A percentile compares a stretch with the other conserved stretches of the same genome.
Conservation (phyloP, 2,329 filamentous ascomycete genomes). For the Ceratocystis eucalypticola region DNA sequence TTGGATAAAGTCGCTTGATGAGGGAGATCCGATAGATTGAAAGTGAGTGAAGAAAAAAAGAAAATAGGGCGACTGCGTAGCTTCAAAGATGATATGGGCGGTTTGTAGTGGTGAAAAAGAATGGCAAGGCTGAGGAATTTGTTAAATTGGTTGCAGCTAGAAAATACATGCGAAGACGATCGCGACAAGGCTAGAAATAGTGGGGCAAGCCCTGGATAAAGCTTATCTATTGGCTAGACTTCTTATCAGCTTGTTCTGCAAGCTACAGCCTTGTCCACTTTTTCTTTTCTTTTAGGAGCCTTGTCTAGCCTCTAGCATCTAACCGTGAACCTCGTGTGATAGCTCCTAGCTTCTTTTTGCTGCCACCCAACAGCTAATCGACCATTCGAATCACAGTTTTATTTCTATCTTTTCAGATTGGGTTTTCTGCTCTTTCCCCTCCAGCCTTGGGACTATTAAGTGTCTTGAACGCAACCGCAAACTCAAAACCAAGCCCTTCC, state of each 20-base stretch:
- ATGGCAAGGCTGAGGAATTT: slow-evolving; percentile 10
- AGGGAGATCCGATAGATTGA: too few relatives aligned
- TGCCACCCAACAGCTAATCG: too few relatives aligned
- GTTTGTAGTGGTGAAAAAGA: background rate
- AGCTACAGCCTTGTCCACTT: slow-evolving; percentile 16
- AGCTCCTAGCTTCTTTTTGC: background rate
- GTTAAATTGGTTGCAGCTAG: slow-evolving; percentile 13
- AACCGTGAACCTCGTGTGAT: too few relatives aligned
- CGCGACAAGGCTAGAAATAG: background rate
- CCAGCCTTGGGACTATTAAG: background rate
- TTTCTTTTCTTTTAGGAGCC: slow-evolving; percentile 7
- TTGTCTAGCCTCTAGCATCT: background rate
- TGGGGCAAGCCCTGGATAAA: background rate
- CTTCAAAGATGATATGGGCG: background rate
- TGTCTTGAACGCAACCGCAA: background rate
- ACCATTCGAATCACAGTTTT: too few relatives aligned
- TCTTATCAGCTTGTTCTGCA: slow-evolving; percentile 8
- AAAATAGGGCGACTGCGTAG: background rate
- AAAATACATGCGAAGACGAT: background rate
- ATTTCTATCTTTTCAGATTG: background rate
- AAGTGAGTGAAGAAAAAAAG: too few relatives aligned
- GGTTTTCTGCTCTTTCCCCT: too few relatives aligned
- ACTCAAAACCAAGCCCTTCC: too few relatives aligned
- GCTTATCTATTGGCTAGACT: slow-evolving; percentile 15
- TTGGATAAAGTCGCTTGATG: too few relatives aligned